Percentiles rank a stretch among this genome's conserved stretches.
These are phyloP conservation scores for Beta vulgaris DNA, from an alignment of 148 eudicot species.

Conservation along the genomic window DNA sequence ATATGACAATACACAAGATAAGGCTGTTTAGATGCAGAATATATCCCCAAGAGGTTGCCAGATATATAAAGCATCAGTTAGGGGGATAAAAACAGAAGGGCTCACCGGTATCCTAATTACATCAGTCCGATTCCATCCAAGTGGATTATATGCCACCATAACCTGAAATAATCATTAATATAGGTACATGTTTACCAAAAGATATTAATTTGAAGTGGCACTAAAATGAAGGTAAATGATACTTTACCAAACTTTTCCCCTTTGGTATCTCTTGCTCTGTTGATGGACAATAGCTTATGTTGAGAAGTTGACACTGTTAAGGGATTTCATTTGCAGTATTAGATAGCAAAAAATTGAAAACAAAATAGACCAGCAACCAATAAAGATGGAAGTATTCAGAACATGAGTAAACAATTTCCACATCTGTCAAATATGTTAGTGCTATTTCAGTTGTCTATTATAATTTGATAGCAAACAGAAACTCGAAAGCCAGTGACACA, in stretches of 20 bases:
- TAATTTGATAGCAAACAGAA: background rate
- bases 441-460: background rate
- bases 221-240: background rate
- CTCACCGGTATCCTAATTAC: constrained; percentile 72
- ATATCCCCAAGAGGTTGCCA: background rate
- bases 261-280: constrained; percentile 66
- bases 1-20: background rate
- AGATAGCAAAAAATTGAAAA: background rate
- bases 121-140: constrained; percentile 84
- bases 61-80: background rate
- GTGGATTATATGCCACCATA: constrained; percentile 76
- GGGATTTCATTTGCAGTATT: background rate
- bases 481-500: background rate
- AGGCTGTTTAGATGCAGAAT: background rate
- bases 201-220: too few relatives aligned
- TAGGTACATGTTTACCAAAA: background rate
- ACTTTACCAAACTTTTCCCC: constrained; percentile 75
- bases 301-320: constrained; percentile 78
- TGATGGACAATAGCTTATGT: constrained; percentile 82
- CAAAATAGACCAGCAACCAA: background rate
- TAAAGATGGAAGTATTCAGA: background rate
- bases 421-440: background rate
- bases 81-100: constrained; percentile 11
- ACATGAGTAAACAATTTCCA: background rate
- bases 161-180: constrained; percentile 47